phyloP scores from a whole-genome alignment of 805 yeast genomes.

The Metschnikowia henanensis region DNA sequence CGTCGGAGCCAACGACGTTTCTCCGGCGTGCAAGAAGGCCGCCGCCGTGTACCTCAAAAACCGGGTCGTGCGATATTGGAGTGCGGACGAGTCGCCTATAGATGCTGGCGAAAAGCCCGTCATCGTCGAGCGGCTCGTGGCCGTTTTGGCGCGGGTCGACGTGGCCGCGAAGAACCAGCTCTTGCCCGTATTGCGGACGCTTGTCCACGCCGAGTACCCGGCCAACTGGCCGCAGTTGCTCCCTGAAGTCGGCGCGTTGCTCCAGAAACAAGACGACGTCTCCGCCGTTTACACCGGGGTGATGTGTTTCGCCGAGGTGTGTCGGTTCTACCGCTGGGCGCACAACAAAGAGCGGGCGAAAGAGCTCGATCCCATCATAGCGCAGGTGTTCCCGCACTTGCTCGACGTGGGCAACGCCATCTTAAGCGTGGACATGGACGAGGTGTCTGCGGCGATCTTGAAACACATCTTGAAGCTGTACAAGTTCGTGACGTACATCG shows the following conservation, averaged over 20 bases:
- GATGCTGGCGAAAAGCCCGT: constrained; percentile 73
- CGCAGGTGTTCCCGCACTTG: constrained; percentile 62
- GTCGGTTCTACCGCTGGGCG: constrained; percentile 71
- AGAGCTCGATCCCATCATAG: constrained; percentile 46
- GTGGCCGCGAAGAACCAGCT: constrained; percentile 40
- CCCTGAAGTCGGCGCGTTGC: constrained; percentile 30
- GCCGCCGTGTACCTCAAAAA: constrained; percentile 87
- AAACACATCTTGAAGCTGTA: constrained; percentile 72
- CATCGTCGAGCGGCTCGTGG: constrained; percentile 66
- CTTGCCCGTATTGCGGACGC: constrained; percentile 40
- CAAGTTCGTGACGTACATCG: constrained; percentile 73
- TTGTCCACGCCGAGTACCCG: constrained; percentile 36
- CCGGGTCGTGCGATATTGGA: constrained; percentile 66
- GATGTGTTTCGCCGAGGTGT: constrained; percentile 65
- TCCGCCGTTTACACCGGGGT: constrained; percentile 60
- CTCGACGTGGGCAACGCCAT: constrained; percentile 60
- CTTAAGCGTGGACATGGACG: constrained; percentile 30
- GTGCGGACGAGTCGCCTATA: constrained; percentile 30
- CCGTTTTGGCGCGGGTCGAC: constrained; percentile 50
- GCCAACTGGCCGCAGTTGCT: constrained; percentile 38
- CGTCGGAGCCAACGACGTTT: constrained; percentile 46
- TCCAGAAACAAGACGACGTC: constrained; percentile 28
- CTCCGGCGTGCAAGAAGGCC: constrained; percentile 54
- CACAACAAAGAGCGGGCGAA: constrained; percentile 43
- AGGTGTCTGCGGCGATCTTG: constrained; percentile 45